A percentile compares a stretch with the other conserved stretches of the same genome.
Conservation (phyloP, 805 yeast genomes). For the Starmerella vaccinii region DNA sequence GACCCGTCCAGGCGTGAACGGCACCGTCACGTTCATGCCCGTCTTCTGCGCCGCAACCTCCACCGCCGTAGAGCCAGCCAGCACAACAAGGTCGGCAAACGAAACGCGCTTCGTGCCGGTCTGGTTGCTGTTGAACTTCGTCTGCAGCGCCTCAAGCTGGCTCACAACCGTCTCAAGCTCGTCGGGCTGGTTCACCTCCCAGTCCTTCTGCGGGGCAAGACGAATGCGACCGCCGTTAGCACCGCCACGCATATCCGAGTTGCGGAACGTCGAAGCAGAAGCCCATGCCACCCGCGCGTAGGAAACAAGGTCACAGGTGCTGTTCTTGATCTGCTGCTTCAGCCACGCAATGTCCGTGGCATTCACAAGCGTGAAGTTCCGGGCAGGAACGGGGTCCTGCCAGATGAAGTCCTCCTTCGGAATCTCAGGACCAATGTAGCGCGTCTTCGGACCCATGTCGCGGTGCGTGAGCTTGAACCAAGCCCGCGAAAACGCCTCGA, state of each 20-base stretch:
- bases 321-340: conserved; percentile 13
- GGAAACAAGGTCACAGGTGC: conserved; percentile 9
- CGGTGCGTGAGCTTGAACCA: conserved; percentile 23
- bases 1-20: conserved; percentile 21
- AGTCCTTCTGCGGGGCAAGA: conserved; percentile 18
- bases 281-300: conserved; percentile 22
- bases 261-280: conserved; percentile 20
- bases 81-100: conserved; percentile 20
- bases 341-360: conserved; percentile 11
- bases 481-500: conserved; percentile 19
- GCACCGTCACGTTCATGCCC: conserved; percentile 15
- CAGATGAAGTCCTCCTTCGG: conserved; percentile 15
- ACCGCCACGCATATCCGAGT: conserved; percentile 23
- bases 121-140: conserved; percentile 11
- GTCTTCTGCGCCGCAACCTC: conserved; percentile 17
- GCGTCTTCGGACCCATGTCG: conserved; percentile 21
- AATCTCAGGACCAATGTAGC: conserved; percentile 21
- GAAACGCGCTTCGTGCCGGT: conserved; percentile 13
- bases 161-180: conserved; percentile 15
- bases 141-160: conserved; percentile 8
- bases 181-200: conserved; percentile 23
- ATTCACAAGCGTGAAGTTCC: conserved; percentile 16
- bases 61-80: conserved; percentile 19
- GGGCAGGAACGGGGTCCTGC: conserved; percentile 21
- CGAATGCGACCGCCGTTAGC: conserved; percentile 22